Evolutionary conservation across 2,329 filamentous ascomycete genomes (phyloP).

Genomic region (Ceratocystis eucalypticola): DNA sequence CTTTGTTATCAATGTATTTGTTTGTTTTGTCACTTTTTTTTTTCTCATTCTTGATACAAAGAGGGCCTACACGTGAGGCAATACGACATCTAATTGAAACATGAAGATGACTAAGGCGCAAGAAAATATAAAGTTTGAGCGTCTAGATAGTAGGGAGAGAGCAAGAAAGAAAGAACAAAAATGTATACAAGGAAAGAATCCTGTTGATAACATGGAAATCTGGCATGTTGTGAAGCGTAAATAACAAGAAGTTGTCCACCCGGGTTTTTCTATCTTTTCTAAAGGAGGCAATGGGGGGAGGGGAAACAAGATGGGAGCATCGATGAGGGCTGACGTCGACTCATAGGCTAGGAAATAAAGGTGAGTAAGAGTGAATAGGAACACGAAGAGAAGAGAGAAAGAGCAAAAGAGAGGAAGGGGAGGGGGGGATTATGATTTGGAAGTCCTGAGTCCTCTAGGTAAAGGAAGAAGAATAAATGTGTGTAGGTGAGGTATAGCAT

Average conservation of each 20-base stretch:
- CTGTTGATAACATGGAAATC: not conserved
- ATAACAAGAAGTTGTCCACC: not conserved
- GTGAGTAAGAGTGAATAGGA: not conserved
- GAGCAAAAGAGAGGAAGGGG: not conserved
- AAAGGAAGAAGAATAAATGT: not conserved
- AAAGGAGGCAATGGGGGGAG: not conserved
- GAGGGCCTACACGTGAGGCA: no score
- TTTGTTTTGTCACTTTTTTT: no score
- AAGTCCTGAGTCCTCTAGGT: not conserved
- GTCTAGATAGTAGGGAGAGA: not conserved
- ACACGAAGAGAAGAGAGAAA: not conserved
- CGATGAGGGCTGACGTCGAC: no score
- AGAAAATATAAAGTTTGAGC: not conserved
- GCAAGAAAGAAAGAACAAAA: not conserved
- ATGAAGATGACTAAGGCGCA: not conserved
- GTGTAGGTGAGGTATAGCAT: not conserved
- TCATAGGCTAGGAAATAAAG: not conserved
- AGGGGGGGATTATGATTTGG: not conserved
- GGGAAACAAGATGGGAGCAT: not conserved
- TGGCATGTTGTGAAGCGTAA: not conserved
- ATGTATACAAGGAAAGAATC: not conserved
- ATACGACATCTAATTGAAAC: no score
- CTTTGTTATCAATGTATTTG: no score
- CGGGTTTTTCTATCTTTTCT: not conserved
- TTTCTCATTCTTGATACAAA: no score